Evolutionary conservation across 805 yeast genomes (phyloP).

Genomic region (Blastobotrys parvus): DNA sequence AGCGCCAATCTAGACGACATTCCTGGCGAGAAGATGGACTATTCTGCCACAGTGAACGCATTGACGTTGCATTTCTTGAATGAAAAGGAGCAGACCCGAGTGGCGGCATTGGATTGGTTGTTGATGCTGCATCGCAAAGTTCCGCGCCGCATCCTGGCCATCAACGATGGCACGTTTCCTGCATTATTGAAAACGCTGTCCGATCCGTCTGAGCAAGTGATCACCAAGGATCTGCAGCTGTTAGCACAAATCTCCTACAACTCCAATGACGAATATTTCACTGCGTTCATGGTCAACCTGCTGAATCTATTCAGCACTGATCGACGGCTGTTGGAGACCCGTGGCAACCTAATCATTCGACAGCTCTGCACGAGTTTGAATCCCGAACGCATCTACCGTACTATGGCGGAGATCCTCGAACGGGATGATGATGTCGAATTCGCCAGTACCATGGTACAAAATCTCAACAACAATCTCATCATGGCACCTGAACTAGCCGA

Average conservation of each 20-base stretch:
- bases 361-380: constrained; percentile 74
- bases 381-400: constrained; percentile 74
- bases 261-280: constrained; percentile 67
- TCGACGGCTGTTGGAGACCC: constrained; percentile 51
- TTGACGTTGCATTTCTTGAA: constrained; percentile 64
- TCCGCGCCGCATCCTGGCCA: constrained; percentile 42
- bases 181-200: constrained; percentile 66
- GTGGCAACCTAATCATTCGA: constrained; percentile 77
- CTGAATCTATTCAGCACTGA: constrained; percentile 64
- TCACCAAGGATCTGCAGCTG: constrained; percentile 61
- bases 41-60: constrained; percentile 57
- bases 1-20: constrained; percentile 5
- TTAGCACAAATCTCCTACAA: constrained; percentile 65
- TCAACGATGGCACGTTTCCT: constrained; percentile 55
- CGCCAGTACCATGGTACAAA: constrained; percentile 73
- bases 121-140: constrained; percentile 68
- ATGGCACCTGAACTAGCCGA: constrained; percentile 74
- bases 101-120: constrained; percentile 86
- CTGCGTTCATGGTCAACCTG: constrained; percentile 64
- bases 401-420: constrained; percentile 68
- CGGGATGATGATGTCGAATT: constrained; percentile 56
- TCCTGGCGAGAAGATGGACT: constrained; percentile 32
- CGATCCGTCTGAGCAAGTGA: constrained; percentile 71
- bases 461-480: constrained; percentile 74
- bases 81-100: constrained; percentile 71